Base-by-base conservation (phyloP, 2,329 filamentous ascomycete species). In the Nemania sp. region DNA sequence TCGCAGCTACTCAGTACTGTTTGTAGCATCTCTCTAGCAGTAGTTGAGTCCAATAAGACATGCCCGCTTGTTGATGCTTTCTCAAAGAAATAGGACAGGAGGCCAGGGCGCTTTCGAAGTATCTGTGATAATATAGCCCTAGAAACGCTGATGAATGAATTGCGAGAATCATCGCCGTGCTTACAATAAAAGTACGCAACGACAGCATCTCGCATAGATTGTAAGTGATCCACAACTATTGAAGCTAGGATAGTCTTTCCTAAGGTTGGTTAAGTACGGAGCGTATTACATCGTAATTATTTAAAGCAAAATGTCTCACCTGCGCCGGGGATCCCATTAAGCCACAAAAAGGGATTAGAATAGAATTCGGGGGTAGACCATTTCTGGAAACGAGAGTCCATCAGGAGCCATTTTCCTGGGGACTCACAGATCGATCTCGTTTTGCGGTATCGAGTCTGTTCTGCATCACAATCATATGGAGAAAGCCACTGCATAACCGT, bases 141-240 rank as follows among this genome's bases (percentile, higher is more conserved):
- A 5, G 77, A 73, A 41, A 82, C 69, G 5, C 72, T 65, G 3
- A 77, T 66, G 54, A 80, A 81, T 0, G 73, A 77, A 58, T 77
- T 76, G 38, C 75, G 76, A 6, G 74, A 58, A 2, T 60, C 20
- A 59, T 82, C 75, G 10, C 70, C 71, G 52, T 79, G 68, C 43
- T 77, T 79, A 72, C 79, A 83, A 66, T 82, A 83, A 73, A 82
- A 83, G 71, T 74, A 83, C 13, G 75, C 66, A 15, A 76, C 73
- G 29, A 70, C 70, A 26, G 70, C 60, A 13, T 62, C 58, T 26
- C 51, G 53, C 2, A 70, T 45, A 11, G 51, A 58, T 22, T 66
- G 68, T 32, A 62, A 70, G 67, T 78, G 73, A 51, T 83, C 79
- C 32, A 83, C 66, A 27, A 82, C 69, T 1, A 78, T 64, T 2